Evolutionary conservation across 768 basidiomycete species (phyloP), one percentile per base, ranked within the genome.

Genomic region (Mycena alexandri): DNA sequence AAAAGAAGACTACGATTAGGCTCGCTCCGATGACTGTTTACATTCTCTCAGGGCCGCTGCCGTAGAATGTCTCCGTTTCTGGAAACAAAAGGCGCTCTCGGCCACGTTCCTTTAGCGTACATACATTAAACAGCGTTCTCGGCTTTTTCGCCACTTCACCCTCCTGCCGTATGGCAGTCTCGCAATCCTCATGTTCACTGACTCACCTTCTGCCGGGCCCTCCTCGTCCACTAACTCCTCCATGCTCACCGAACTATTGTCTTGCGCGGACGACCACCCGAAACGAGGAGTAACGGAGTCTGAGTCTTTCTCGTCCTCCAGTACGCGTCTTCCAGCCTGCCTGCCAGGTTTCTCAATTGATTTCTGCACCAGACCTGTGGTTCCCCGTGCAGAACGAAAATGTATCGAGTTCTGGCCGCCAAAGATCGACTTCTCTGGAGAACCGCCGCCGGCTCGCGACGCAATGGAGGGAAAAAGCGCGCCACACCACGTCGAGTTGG

Each of bases 71-170:
- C 53, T 24, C 52, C 62, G 38, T 60, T 68, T 61, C 19, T 25
- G 67, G 67, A 64, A 56, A 64, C 44, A 46, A 68, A 63, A 63
- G 67, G 66, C 50, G 61, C 67, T 59, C 52, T 59, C 57, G 44
- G 60, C 51, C 67, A 68, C 67, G 56, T 63, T 59, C 59, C 58
- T 38, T 34, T 33, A 54, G 43, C 51, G 55, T 38, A 17, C 48
- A 36, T 62, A 38, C 53, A 33, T 33, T 60, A 41, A 42, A 29
- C 25, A n/a, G 0, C 13, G 10, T 16, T 17, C 22, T 33, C 24
- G 51, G 51, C 14, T 48, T 25, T 47, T 53, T 48, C 48, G 24
- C 21, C 24, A n/a, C 41, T 50, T n/a, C 24, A 42, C 48, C 16
- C 47, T 38, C 10, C 38, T 44, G 46, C 52, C 50, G 57, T 50